A percentile compares a stretch with the other conserved stretches of the same genome.
Conservation (phyloP, 31 red algal species). For the Porphyra umbilicalis region DNA sequence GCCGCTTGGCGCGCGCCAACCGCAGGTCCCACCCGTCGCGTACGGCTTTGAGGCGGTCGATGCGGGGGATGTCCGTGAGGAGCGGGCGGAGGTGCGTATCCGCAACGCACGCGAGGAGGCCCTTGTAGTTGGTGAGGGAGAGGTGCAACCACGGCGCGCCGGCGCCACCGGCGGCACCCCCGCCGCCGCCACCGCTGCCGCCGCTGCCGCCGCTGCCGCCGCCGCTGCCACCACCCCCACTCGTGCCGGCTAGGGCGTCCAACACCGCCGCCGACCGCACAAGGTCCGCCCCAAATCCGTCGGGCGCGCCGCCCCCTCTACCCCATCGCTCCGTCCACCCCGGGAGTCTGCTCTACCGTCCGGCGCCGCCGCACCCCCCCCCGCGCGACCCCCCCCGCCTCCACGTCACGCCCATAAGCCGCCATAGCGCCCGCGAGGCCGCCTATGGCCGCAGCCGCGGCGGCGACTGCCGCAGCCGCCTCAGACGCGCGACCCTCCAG, state of each 20-base stretch:
- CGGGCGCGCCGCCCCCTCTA: neutral
- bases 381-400: neutral
- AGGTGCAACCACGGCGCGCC: neutral
- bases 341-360: neutral
- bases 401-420: neutral
- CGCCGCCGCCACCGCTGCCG: neutral
- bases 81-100: neutral
- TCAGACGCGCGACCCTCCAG: neutral
- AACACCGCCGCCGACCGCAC: neutral
- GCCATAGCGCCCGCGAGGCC: neutral
- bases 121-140: neutral
- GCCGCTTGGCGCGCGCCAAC: neutral
- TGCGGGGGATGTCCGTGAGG: neutral
- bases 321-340: neutral
- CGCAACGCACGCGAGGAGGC: neutral
- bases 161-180: neutral
- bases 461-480: neutral
- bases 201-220: neutral
- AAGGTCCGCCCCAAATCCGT: neutral
- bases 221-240: neutral
- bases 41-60: neutral
- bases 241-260: neutral
- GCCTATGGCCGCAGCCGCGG: neutral
- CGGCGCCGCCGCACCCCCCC: neutral
- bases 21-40: neutral